A percentile compares a stretch with the other conserved stretches of the same genome.
Conservation (phyloP, 2,329 filamentous ascomycete genomes). For the Ceratocystis destructans region DNA sequence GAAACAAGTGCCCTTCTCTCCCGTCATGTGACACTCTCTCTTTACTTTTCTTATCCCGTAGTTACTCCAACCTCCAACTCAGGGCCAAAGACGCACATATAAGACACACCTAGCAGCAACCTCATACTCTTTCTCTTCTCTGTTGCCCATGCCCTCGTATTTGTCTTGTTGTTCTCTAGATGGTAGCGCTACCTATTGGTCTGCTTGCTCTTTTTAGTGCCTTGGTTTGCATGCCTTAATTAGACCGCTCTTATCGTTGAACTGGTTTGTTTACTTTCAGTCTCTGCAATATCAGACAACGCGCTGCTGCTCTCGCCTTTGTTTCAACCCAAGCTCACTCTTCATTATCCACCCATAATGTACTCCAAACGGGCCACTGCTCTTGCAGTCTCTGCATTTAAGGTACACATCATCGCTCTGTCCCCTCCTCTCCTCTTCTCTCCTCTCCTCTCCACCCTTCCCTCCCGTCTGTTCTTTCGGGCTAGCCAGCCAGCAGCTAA, state of each 20-base stretch:
- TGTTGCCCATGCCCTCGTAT: neutral
- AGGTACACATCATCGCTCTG: neutral
- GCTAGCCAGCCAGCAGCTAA: neutral
- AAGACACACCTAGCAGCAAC: neutral
- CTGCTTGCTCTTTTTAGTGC: neutral
- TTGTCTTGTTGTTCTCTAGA: neutral
- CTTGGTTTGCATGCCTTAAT: neutral
- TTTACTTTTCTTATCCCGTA: neutral
- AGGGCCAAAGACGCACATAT: neutral
- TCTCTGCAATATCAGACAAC: neutral
- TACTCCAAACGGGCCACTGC: neutral
- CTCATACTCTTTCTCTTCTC: neutral
- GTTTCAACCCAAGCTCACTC: neutral
- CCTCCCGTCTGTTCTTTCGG: neutral
- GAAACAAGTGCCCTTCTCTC: neutral
- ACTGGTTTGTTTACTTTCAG: neutral
- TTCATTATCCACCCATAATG: neutral
- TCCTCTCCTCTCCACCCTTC: too few relatives aligned
- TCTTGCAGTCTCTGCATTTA: neutral
- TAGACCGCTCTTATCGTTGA: neutral
- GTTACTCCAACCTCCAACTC: neutral
- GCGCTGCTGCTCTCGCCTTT: neutral
- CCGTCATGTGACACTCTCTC: neutral
- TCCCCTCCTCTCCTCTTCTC: too few relatives aligned
- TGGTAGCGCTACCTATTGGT: neutral